Conservation (phyloP, 805 yeast genomes). For the Blastobotrys mokoenaii region DNA sequence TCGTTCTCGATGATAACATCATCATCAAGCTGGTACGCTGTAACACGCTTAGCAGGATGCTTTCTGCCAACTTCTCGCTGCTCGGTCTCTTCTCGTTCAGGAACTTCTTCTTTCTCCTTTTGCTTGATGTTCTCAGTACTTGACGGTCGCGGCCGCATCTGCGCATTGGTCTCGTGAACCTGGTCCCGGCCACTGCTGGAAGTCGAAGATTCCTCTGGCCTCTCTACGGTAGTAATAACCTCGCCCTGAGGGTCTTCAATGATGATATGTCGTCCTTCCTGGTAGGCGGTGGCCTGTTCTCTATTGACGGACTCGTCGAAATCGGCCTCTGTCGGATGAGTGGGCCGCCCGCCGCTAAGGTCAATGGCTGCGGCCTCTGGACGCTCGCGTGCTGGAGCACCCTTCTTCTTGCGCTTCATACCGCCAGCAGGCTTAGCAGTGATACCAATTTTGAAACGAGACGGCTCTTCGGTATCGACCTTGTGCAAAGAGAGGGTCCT, state of each 20-base stretch:
- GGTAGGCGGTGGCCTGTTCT: slow-evolving; percentile 32
- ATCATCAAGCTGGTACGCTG: slow-evolving; percentile 75
- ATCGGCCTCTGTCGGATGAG: slow-evolving; percentile 8
- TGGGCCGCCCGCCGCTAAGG: slow-evolving; percentile 13
- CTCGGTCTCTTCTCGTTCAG: not conserved
- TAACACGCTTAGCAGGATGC: slow-evolving; percentile 30
- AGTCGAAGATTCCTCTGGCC: not conserved
- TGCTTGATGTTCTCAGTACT: not conserved
- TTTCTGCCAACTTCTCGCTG: not conserved
- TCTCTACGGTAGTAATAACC: slow-evolving; percentile 47
- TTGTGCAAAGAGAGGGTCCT: slow-evolving; percentile 76
- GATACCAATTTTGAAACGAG: slow-evolving; percentile 9
- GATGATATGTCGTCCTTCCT: slow-evolving; percentile 62
- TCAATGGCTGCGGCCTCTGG: slow-evolving; percentile 18
- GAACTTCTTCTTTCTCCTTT: slow-evolving; percentile 19
- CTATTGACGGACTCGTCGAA: slow-evolving; percentile 12
- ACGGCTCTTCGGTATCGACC: slow-evolving; percentile 57
- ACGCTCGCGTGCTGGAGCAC: slow-evolving; percentile 12
- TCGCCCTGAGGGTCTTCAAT: slow-evolving; percentile 85
- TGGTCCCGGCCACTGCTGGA: too few species aligned
- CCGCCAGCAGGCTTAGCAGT: slow-evolving; percentile 21
- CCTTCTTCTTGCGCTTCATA: slow-evolving; percentile 16
- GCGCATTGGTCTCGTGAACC: not conserved
- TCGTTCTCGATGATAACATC: slow-evolving; percentile 76
- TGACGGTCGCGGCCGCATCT: not conserved